A percentile compares a stretch with the other conserved stretches of the same genome.
Evolutionary conservation across 2,329 filamentous ascomycete species (phyloP).

Genomic region (Xylaria sp.): DNA sequence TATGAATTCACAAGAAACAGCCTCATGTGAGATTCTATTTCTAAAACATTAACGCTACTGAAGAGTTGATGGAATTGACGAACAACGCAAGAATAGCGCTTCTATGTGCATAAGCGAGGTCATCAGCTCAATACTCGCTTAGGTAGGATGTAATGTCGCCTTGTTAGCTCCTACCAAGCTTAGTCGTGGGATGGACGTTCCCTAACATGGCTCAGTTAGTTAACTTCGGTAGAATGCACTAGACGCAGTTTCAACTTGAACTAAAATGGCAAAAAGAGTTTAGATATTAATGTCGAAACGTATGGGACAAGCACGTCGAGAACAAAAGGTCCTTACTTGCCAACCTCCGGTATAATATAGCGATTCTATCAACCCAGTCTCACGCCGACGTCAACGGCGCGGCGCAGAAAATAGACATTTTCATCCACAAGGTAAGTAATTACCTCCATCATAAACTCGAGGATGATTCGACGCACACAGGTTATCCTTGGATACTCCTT

Average conservation of each 20-base stretch:
- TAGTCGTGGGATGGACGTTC: background rate
- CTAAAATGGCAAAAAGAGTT: background rate
- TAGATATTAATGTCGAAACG: background rate
- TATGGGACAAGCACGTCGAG: too few species aligned
- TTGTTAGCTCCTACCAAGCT: background rate
- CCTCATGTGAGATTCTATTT: background rate
- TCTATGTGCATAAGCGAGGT: background rate
- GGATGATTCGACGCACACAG: background rate
- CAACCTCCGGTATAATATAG: too few species aligned
- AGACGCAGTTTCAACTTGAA: background rate
- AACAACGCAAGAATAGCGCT: background rate
- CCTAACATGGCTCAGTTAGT: background rate
- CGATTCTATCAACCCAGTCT: background rate
- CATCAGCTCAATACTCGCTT: background rate
- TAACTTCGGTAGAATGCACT: background rate
- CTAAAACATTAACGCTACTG: background rate
- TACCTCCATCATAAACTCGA: background rate
- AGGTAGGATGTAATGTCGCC: background rate
- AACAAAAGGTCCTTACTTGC: too few species aligned
- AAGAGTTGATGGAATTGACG: background rate
- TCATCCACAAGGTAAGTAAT: background rate
- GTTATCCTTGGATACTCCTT: background rate
- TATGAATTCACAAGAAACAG: too few species aligned
- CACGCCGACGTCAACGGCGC: background rate
- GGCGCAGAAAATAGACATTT: background rate